Base-by-base conservation (phyloP, 2,329 filamentous ascomycete genomes). In the Aspergillus eucalypticola region DNA sequence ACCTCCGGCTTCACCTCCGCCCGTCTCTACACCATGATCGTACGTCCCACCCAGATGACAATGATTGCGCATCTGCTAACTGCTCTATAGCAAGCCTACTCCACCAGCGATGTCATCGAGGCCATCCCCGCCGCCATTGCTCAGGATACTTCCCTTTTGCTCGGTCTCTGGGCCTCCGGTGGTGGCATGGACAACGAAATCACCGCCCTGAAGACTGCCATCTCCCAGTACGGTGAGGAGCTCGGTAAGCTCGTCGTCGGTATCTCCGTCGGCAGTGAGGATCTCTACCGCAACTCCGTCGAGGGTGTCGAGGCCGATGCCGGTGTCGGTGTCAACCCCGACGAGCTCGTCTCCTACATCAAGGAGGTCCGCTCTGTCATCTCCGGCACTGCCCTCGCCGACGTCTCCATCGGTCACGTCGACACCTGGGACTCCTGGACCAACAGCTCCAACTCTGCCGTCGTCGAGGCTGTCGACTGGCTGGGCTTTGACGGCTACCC, bases 361-460 rank as follows among this genome's bases (percentile, higher is more conserved):
- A 76, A 82, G 60, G 81, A 89, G 73, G 87, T 90, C 61, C 86
- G 87, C 64, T 75, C 80, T 27, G 81, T 85, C 62, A 85, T 96
- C 70, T 71, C 83, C 27, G 85, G 84, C 61, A 92, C 90, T 13
- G 72, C 78, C 52, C 78, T 82, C 48, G 68, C 65, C 39, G 77
- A 78, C 23, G 83, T 81, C 49, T 81, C 85, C 17, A 81, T 96
- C 61, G 92, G 92, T 55, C 92, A 96, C 77, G 92, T 96, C 73
- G 92, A 96, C 73, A 96, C 92, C 54, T 96, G 91, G 91, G 92
- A 88, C 38, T 86, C 86, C 55, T 93, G 87, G 82, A 86, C 86
- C 73, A 92, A 96, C 76, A 76, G 78, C 54, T 85, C 88, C 71
- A 96, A 94, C 83, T 76, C 78, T 52, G 86, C 83, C 44, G 86